A percentile compares a stretch with the other conserved stretches of the same genome.
These are phyloP conservation scores for Aspergillus thermomutatus DNA, from an alignment of 2,329 filamentous ascomycete genomes.

Conservation along the genomic window DNA sequence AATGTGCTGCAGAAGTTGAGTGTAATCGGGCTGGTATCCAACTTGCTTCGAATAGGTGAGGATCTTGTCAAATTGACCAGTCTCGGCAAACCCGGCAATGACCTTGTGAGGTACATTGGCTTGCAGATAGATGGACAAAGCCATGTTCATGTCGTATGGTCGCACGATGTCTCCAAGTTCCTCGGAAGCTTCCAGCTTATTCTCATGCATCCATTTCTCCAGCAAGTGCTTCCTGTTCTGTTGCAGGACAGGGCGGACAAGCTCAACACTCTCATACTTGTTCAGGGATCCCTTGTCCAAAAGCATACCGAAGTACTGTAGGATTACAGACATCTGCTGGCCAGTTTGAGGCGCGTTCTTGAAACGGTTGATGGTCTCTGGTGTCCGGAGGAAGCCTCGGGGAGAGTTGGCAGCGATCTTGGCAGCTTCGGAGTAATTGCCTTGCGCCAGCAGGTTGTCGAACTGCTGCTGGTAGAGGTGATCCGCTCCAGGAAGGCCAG, in stretches of 20 bases:
- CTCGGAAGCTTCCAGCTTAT: constrained; percentile 94
- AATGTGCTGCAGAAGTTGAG: constrained; percentile 86
- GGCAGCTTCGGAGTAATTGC: constrained; percentile 82
- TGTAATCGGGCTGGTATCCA: constrained; percentile 94
- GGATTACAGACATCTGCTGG: constrained; percentile 82
- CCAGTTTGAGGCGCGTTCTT: constrained; percentile 73
- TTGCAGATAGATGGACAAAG: constrained; percentile 83
- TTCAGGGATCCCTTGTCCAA: constrained; percentile 94
- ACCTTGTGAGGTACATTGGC: constrained; percentile 91
- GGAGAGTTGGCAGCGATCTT: constrained; percentile 97
- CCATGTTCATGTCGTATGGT: constrained; percentile 81
- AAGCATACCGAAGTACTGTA: constrained; percentile 97
- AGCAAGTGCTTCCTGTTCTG: constrained; percentile 94
- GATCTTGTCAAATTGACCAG: constrained; percentile 95
- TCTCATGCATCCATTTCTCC: constrained; percentile 96
- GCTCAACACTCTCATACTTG: constrained; percentile 87
- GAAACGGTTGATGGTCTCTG: constrained; percentile 93
- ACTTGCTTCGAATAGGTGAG: constrained; percentile 81
- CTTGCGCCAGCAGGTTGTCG: constrained; percentile 75
- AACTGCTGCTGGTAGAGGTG: constrained; percentile 91
- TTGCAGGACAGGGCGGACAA: constrained; percentile 85
- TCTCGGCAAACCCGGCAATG: constrained; percentile 90
- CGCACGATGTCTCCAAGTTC: constrained; percentile 93
- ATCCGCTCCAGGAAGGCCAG: constrained; percentile 89
- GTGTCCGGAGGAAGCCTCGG: constrained; percentile 87